phyloP scores from a whole-genome alignment of 331 rosid genomes.

The Cydonia oblonga region DNA sequence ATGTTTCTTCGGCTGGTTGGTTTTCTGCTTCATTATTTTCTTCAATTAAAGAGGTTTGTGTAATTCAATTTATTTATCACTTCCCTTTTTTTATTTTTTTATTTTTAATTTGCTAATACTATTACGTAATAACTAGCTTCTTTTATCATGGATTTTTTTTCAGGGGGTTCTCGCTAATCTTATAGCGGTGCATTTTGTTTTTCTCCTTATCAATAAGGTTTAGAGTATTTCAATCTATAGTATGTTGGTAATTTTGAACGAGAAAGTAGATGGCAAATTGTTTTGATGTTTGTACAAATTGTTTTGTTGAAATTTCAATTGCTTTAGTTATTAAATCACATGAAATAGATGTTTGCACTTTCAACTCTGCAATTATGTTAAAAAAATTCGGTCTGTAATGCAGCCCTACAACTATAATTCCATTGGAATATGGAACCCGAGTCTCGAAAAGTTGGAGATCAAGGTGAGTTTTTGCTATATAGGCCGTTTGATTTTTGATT shows the following conservation, averaged over 20 bases:
- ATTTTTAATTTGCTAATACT: background rate
- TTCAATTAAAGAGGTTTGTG: background rate
- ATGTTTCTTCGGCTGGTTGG: background rate
- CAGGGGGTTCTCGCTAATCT: background rate
- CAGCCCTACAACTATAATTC: background rate
- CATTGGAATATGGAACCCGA: background rate
- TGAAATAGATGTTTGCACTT: background rate
- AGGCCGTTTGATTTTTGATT: background rate
- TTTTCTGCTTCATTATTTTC: background rate
- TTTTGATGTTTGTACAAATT: background rate
- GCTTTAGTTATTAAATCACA: background rate
- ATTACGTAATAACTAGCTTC: background rate
- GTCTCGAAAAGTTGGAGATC: background rate
- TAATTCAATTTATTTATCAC: background rate
- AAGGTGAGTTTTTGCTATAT: background rate
- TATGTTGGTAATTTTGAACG: background rate
- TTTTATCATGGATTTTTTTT: background rate
- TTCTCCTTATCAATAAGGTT: background rate
- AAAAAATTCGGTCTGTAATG: background rate
- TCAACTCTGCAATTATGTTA: background rate
- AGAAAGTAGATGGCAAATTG: background rate
- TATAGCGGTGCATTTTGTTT: background rate
- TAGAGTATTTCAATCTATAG: background rate
- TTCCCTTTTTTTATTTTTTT: too few relatives aligned
- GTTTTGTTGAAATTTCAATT: background rate